phyloP scores from a whole-genome alignment of 1,139 yeast genomes.

The Hemisphaericaspora subhashii region DNA sequence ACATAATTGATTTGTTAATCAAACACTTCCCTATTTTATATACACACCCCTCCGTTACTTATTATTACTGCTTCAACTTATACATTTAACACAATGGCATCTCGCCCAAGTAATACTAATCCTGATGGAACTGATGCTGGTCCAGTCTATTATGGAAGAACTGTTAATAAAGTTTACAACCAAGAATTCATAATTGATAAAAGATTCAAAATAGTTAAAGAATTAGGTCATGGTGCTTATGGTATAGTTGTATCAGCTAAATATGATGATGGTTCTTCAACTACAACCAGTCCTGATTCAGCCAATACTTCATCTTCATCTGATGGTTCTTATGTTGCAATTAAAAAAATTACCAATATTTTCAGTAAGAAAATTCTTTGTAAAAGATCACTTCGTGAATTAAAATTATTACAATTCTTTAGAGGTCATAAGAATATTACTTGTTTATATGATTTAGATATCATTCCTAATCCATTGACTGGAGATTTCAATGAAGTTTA shows the following conservation, averaged over 20 bases:
- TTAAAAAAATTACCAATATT: conserved; percentile 90
- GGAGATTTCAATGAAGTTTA: conserved; percentile 87
- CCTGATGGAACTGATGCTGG: too few species aligned
- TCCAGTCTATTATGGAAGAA: conserved; percentile 31
- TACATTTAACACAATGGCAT: too few species aligned
- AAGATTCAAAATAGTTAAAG: conserved; percentile 81
- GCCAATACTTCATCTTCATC: conserved; percentile 13
- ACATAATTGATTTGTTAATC: too few species aligned
- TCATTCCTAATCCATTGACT: conserved; percentile 68
- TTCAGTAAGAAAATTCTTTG: conserved; percentile 86
- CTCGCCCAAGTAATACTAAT: too few species aligned
- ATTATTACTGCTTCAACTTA: too few species aligned
- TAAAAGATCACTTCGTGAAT: conserved; percentile 85
- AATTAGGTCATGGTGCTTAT: conserved; percentile 95
- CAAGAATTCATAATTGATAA: conserved; percentile 89
- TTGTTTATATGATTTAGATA: conserved; percentile 89
- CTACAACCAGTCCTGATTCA: conserved; percentile 11
- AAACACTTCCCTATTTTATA: too few species aligned
- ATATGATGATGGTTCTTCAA: conserved; percentile 65
- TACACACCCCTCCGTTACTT: too few species aligned
- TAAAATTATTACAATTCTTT: conserved; percentile 84
- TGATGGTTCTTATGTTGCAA: conserved; percentile 64
- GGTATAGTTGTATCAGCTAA: conserved; percentile 95
- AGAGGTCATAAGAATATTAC: conserved; percentile 93
- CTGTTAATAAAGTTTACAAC: conserved; percentile 65